These are phyloP conservation scores for Colletotrichum gigasporum DNA, from an alignment of 2,329 filamentous ascomycete genomes.

Conservation along the genomic window DNA sequence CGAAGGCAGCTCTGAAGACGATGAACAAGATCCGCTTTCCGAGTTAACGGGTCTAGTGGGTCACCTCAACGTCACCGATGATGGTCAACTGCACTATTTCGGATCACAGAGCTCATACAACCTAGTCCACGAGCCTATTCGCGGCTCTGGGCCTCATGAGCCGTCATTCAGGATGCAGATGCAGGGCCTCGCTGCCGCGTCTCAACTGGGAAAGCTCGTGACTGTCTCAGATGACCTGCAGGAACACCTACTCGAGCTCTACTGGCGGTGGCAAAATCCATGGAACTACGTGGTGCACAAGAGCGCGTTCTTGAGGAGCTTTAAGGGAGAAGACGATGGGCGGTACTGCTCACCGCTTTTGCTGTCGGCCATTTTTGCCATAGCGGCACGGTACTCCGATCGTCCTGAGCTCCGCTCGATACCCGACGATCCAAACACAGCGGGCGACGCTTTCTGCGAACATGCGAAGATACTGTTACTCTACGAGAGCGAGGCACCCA, in stretches of 20 bases:
- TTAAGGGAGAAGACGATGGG: conserved; percentile 23
- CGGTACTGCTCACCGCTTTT: conserved; percentile 35
- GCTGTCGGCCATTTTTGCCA: conserved; percentile 34
- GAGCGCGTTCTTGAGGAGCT: conserved; percentile 32
- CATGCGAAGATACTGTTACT: conserved; percentile 35
- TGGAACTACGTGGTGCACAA: conserved; percentile 40
- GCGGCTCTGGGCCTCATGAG: neutral
- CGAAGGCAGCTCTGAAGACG: neutral
- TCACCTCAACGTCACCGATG: conserved; percentile 28
- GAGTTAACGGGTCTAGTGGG: conserved; percentile 32
- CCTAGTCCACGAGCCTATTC: conserved; percentile 19
- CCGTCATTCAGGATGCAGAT: conserved; percentile 14
- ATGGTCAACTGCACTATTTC: conserved; percentile 38
- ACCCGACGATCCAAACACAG: conserved; percentile 33
- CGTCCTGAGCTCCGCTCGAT: conserved; percentile 32
- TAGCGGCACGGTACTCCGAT: conserved; percentile 37
- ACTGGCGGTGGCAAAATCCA: conserved; percentile 39
- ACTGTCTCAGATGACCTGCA: conserved; percentile 34
- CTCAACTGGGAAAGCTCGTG: conserved; percentile 24
- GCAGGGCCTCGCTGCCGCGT: conserved; percentile 26
- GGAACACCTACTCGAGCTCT: conserved; percentile 38
- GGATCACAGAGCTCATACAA: conserved; percentile 37
- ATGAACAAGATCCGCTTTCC: conserved; percentile 25
- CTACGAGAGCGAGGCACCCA: conserved; percentile 36
- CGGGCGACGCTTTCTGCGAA: conserved; percentile 33